A percentile compares a stretch with the other conserved stretches of the same genome.
These are phyloP conservation scores for Amylocystis lapponica DNA, from an alignment of 768 basidiomycete species.

Conservation along the genomic window DNA sequence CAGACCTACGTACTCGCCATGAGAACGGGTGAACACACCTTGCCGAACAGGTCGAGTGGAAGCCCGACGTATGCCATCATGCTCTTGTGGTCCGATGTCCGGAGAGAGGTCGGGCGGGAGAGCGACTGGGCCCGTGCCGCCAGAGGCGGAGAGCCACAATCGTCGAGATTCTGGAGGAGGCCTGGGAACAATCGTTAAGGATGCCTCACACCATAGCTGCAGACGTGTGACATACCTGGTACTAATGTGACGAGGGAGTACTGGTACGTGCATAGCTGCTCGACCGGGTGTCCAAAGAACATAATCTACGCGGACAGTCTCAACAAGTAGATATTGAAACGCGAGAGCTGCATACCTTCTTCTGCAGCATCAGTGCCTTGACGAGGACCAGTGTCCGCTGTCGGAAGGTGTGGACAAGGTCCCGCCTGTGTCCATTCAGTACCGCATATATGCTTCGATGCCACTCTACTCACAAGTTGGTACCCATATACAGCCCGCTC, in stretches of 20 bases:
- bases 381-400: constrained; percentile 90
- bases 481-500: constrained; percentile 95
- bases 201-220: not conserved
- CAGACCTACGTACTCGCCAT: not conserved
- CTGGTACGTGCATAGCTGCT: constrained; percentile 93
- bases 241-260: constrained; percentile 94
- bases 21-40: constrained; percentile 37
- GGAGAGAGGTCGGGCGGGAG: constrained; percentile 69
- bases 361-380: constrained; percentile 91
- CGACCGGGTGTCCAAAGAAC: constrained; percentile 96
- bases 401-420: constrained; percentile 89
- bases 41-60: constrained; percentile 92
- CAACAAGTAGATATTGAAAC: not conserved
- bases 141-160: constrained; percentile 85
- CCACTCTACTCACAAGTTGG: constrained; percentile 48
- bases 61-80: constrained; percentile 89
- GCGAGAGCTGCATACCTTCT: constrained; percentile 74
- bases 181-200: constrained; percentile 37
- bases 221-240: constrained; percentile 68
- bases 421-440: constrained; percentile 54
- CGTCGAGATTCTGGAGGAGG: constrained; percentile 82
- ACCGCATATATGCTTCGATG: not conserved
- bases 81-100: constrained; percentile 86
- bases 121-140: constrained; percentile 54
- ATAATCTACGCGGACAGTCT: constrained; percentile 58